These are phyloP conservation scores for Cercospora nicotianae DNA, from an alignment of 2,329 filamentous ascomycete species.

Conservation along the genomic window DNA sequence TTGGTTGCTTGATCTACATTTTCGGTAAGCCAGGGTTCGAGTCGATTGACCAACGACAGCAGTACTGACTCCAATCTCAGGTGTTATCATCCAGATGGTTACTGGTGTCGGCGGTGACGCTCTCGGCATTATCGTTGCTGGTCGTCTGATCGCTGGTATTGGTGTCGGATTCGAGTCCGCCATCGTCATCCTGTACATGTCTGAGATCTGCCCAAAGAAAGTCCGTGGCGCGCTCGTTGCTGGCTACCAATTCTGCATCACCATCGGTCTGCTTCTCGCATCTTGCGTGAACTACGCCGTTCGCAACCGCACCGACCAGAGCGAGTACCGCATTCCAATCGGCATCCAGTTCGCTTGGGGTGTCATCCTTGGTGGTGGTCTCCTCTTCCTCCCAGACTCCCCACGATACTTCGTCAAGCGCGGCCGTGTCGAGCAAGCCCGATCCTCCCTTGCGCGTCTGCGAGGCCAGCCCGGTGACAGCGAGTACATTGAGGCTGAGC, in stretches of 20 bases:
- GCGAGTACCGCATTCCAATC: constrained; percentile 78
- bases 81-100: constrained; percentile 65
- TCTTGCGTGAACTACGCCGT: constrained; percentile 73
- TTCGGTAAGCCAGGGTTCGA: constrained; percentile 39
- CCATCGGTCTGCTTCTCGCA: constrained; percentile 66
- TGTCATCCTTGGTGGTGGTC: constrained; percentile 68
- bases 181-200: constrained; percentile 84
- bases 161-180: constrained; percentile 80
- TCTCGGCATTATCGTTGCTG: constrained; percentile 65
- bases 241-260: constrained; percentile 82
- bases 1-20: constrained; percentile 69
- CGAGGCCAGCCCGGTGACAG: constrained; percentile 73
- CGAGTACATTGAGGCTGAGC: constrained; percentile 73
- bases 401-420: constrained; percentile 84
- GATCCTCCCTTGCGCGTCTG: constrained; percentile 62
- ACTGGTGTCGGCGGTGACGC: constrained; percentile 42
- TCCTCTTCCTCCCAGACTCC: constrained; percentile 78
- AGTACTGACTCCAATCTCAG: constrained; percentile 17
- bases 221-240: constrained; percentile 78
- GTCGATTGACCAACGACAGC: background rate
- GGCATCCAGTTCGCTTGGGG: constrained; percentile 78
- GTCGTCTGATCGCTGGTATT: constrained; percentile 72
- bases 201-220: constrained; percentile 60
- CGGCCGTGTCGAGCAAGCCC: constrained; percentile 66
- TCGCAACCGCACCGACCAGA: constrained; percentile 60